Conservation (phyloP, 2,329 filamentous ascomycete genomes). For the Aschersonia sp. region DNA sequence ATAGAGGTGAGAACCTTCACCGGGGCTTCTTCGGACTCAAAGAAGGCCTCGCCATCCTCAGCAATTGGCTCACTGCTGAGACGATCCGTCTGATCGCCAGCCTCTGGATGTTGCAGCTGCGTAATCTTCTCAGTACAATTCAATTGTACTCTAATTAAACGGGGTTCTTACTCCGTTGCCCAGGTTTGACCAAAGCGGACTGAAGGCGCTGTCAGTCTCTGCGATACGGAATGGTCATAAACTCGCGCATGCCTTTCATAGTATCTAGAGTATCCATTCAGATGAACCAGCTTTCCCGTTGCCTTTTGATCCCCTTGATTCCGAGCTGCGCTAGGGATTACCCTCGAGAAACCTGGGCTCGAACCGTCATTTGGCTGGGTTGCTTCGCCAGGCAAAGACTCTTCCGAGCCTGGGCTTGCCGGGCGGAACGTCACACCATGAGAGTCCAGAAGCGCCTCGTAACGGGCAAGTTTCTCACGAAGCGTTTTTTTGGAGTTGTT, state of each 20-base stretch:
- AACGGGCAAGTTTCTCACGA: conserved; percentile 46
- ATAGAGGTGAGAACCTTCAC: not conserved
- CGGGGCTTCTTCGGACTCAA: not conserved
- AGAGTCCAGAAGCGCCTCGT: conserved; percentile 19
- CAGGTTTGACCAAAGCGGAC: conserved; percentile 53
- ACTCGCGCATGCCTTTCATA: conserved; percentile 3
- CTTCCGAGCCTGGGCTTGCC: not conserved
- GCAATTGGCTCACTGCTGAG: not conserved
- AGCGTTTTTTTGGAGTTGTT: conserved; percentile 28
- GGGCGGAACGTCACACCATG: conserved; percentile 2
- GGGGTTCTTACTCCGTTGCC: conserved; percentile 42
- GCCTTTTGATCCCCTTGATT: not conserved
- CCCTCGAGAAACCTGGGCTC: not conserved
- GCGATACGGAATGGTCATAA: conserved; percentile 23
- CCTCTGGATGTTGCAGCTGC: conserved; percentile 1
- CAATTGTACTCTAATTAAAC: not conserved
- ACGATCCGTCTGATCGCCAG: not conserved
- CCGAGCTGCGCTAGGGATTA: not conserved
- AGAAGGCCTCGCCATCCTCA: not conserved
- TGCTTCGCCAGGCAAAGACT: not conserved
- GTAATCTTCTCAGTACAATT: not conserved
- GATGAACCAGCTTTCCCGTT: conserved; percentile 1
- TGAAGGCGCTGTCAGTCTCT: conserved; percentile 16
- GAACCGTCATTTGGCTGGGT: not conserved
- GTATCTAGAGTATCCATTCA: conserved; percentile 2